Conservation (phyloP, 2,329 filamentous ascomycete species). For the Cordyceps javanica region DNA sequence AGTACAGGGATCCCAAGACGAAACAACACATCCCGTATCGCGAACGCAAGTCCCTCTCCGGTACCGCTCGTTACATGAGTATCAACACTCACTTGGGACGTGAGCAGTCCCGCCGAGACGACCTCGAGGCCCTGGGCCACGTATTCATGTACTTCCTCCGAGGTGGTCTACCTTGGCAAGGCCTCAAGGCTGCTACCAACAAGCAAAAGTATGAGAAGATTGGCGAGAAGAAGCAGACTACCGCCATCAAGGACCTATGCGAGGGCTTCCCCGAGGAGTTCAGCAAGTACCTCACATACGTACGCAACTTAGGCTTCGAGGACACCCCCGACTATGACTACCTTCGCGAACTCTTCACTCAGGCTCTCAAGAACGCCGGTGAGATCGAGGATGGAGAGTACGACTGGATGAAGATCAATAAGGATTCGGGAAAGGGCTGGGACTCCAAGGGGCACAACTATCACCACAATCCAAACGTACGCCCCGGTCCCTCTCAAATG, state of each 20-base stretch:
- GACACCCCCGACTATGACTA: conserved; percentile 99
- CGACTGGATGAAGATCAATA: conserved; percentile 98
- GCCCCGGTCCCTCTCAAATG: conserved; percentile 76
- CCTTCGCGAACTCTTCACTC: conserved; percentile 90
- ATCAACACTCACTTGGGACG: conserved; percentile 98
- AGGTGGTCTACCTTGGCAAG: conserved; percentile 67
- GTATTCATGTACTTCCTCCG: conserved; percentile 71
- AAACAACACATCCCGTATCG: conserved; percentile 98
- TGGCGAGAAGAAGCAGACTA: conserved; percentile 99
- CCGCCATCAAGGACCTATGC: conserved; percentile 91
- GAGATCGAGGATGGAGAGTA: conserved; percentile 98
- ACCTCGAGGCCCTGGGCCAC: conserved; percentile 79
- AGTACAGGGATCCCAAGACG: conserved; percentile 97
- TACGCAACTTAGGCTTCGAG: conserved; percentile 96
- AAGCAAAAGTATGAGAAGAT: conserved; percentile 99
- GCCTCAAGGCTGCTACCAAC: conserved; percentile 66
- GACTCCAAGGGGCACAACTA: conserved; percentile 50
- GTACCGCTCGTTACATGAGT: conserved; percentile 97
- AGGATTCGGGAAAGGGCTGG: conserved; percentile 79
- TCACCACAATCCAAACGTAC: conserved; percentile 69
- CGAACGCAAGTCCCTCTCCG: conserved; percentile 92
- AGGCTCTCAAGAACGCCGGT: conserved; percentile 87
- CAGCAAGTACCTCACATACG: conserved; percentile 94
- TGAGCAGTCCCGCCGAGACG: conserved; percentile 92
- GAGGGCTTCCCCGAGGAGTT: conserved; percentile 96